Percentiles rank a stretch among this genome's conserved stretches.
phyloP scores from a whole-genome alignment of 306 rosid species.

The Adenanthera pavonina region DNA sequence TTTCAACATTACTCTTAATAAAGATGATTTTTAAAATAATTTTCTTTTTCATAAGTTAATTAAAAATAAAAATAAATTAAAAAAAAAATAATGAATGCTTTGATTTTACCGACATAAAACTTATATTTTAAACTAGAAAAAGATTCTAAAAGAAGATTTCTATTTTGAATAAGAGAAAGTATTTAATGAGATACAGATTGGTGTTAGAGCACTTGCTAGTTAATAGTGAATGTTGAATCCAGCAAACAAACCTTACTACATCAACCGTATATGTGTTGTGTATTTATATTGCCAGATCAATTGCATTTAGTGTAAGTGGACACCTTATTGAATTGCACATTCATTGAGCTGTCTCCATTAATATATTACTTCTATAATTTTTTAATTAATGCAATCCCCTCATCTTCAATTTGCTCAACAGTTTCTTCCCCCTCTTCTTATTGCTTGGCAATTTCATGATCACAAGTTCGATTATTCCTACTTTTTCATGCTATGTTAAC shows the following conservation, averaged over 20 bases:
- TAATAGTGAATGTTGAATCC: conserved; percentile 33
- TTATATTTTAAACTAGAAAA: no score
- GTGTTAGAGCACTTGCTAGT: no score
- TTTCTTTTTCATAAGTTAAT: no score
- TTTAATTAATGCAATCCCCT: neutral
- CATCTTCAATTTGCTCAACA: neutral
- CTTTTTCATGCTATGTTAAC: neutral
- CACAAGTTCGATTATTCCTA: neutral
- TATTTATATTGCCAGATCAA: conserved; percentile 24
- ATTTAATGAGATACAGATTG: no score
- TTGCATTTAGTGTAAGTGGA: neutral
- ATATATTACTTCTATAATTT: neutral
- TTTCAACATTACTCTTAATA: no score
- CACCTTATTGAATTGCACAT: neutral
- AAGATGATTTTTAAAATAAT: no score
- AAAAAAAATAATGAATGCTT: no score
- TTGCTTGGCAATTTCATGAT: neutral
- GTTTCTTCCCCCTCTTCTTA: neutral
- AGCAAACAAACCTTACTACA: conserved; percentile 31
- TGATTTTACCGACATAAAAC: no score
- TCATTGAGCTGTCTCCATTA: neutral
- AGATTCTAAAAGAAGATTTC: no score
- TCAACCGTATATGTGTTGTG: neutral
- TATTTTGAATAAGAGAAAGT: no score
- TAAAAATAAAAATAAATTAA: no score